Conservation (phyloP, 305 asterid genomes). For the Salvia sclarea region DNA sequence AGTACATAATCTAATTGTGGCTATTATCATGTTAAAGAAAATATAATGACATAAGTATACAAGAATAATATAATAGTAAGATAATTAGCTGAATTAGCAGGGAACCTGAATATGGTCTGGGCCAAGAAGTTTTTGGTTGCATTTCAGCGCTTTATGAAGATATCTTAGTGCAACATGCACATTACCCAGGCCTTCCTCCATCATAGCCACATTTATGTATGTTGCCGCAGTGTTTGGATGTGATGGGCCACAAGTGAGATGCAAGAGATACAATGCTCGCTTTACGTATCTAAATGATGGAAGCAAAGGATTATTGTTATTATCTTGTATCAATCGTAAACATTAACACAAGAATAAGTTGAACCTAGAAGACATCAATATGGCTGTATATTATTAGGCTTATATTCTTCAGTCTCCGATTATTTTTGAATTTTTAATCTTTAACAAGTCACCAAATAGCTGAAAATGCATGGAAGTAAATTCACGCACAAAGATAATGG, state of each 20-base stretch:
- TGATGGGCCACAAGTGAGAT: slow-evolving; percentile 98
- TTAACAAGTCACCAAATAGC: background rate
- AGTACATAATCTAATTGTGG: slow-evolving; percentile 2
- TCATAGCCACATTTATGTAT: slow-evolving; percentile 98
- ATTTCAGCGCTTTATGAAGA: slow-evolving; percentile 98
- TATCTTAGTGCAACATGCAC: slow-evolving; percentile 98
- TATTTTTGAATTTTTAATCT: background rate
- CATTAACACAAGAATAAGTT: slow-evolving; percentile 12
- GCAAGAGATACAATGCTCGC: slow-evolving; percentile 90
- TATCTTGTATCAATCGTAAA: slow-evolving; percentile 1
- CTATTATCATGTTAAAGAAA: slow-evolving; percentile 20
- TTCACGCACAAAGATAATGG: background rate
- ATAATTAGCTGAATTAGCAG: slow-evolving; percentile 30
- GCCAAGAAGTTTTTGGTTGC: slow-evolving; percentile 99
- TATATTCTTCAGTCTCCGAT: slow-evolving; percentile 5
- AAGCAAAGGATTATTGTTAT: slow-evolving; percentile 26
- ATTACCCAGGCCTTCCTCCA: slow-evolving; percentile 99
- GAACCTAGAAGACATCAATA: slow-evolving; percentile 20
- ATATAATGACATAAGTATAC: background rate
- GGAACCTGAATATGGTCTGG: slow-evolving; percentile 98
- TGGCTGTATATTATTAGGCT: slow-evolving; percentile 13
- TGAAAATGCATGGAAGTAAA: slow-evolving; percentile 14
- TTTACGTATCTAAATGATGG: slow-evolving; percentile 73
- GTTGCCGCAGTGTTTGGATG: slow-evolving; percentile 99
- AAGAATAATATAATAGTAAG: slow-evolving; percentile 15